Percentiles rank a stretch among this genome's conserved stretches.
Conservation (phyloP, 2,329 filamentous ascomycete genomes). For the Dactylonectria macrodidyma region DNA sequence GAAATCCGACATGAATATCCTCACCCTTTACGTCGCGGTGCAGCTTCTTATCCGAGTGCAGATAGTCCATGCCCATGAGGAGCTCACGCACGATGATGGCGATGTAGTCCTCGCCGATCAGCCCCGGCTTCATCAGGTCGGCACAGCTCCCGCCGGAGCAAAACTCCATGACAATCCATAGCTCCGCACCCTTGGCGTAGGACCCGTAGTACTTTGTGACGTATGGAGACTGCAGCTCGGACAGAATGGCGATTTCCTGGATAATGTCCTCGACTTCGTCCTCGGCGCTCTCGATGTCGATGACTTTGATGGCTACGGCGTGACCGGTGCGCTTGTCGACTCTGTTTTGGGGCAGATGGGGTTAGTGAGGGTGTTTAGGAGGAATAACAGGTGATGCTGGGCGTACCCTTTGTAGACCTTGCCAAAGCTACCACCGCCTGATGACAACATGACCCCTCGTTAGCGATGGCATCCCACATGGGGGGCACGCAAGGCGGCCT, state of each 20-base stretch:
- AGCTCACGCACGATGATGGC: conserved; percentile 94
- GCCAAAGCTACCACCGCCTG: conserved; percentile 96
- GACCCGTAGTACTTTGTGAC: conserved; percentile 99
- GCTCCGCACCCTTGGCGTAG: conserved; percentile 93
- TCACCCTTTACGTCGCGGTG: conserved; percentile 96
- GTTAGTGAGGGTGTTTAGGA: conserved; percentile 21
- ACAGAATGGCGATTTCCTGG: conserved; percentile 97
- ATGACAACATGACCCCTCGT: conserved; percentile 41
- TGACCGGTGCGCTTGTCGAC: conserved; percentile 95
- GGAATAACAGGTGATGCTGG: conserved; percentile 9
- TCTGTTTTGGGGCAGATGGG: conserved; percentile 59
- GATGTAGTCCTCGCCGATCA: conserved; percentile 95
- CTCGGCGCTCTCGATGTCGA: conserved; percentile 98
- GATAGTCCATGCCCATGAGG: conserved; percentile 89
- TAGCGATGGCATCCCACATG: conserved; percentile 13
- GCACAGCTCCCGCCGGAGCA: conserved; percentile 97
- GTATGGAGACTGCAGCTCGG: conserved; percentile 94
- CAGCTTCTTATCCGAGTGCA: conserved; percentile 95
- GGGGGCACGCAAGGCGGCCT: conserved; percentile 10
- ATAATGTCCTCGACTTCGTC: conserved; percentile 99
- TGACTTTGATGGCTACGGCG: conserved; percentile 97
- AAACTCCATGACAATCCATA: conserved; percentile 99
- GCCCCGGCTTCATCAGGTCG: conserved; percentile 93
- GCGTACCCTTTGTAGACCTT: conserved; percentile 96
- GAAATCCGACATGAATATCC: conserved; percentile 29